Percentiles rank a stretch among this genome's conserved stretches.
Conservation (phyloP, 2,329 filamentous ascomycete genomes). For the Ophiostoma sp. region DNA sequence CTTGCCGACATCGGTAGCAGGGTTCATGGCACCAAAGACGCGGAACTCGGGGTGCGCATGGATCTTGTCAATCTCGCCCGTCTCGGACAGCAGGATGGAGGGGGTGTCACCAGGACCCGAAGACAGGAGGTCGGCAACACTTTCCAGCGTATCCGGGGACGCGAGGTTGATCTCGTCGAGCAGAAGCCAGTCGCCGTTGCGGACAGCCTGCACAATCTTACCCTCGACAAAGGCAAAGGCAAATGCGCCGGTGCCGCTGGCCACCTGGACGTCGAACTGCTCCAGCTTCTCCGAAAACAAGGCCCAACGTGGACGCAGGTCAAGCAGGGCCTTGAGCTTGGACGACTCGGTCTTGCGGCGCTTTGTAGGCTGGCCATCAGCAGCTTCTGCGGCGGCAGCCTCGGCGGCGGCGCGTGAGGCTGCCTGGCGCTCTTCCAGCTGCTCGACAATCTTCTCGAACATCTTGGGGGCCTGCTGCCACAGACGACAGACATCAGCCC, state of each 20-base stretch:
- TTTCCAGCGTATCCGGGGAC: slow-evolving; percentile 89
- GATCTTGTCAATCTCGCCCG: slow-evolving; percentile 85
- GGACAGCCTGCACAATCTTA: slow-evolving; percentile 89
- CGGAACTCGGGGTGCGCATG: slow-evolving; percentile 87
- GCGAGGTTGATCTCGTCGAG: slow-evolving; percentile 97
- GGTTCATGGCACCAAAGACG: slow-evolving; percentile 98
- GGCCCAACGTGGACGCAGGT: slow-evolving; percentile 67
- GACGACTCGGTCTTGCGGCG: slow-evolving; percentile 58
- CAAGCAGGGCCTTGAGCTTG: slow-evolving; percentile 59
- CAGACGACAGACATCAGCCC: slow-evolving; percentile 76
- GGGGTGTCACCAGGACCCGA: slow-evolving; percentile 66
- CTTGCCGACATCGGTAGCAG: slow-evolving; percentile 94
- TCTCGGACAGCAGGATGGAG: slow-evolving; percentile 85
- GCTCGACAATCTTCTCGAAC: slow-evolving; percentile 65
- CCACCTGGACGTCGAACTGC: slow-evolving; percentile 74
- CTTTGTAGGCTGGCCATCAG: slow-evolving; percentile 60
- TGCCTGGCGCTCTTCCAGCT: slow-evolving; percentile 44
- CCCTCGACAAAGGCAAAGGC: slow-evolving; percentile 96
- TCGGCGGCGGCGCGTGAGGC: slow-evolving; percentile 9
- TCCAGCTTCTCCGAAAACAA: slow-evolving; percentile 68
- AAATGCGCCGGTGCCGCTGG: slow-evolving; percentile 67
- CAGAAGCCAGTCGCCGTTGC: slow-evolving; percentile 95
- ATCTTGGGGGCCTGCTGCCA: slow-evolving; percentile 88
- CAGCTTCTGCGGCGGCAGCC: slow-evolving; percentile 22
- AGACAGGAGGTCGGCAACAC: slow-evolving; percentile 79